Conservation (phyloP, 768 basidiomycete genomes). For the Erythrobasidium yunnanense region DNA sequence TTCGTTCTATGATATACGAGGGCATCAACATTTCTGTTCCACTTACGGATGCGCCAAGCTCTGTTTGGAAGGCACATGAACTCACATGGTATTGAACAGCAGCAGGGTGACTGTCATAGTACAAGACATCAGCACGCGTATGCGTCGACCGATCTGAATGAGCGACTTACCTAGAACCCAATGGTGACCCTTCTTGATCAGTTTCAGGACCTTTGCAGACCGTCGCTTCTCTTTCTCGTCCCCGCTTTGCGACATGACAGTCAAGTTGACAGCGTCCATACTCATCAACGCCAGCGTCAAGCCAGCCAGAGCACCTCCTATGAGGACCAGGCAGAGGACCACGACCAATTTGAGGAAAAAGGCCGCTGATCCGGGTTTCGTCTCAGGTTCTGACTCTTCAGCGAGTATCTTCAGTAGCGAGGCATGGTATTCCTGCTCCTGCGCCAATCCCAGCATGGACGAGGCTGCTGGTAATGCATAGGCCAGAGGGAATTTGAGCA, state of each 20-base stretch:
- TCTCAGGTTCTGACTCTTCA: constrained; percentile 5
- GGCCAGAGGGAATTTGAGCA: not conserved
- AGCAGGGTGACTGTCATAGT: constrained; percentile 11
- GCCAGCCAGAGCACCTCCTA: constrained; percentile 27
- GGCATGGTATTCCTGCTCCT: not conserved
- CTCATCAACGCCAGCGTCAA: constrained; percentile 26
- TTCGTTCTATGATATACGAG: constrained; percentile 40
- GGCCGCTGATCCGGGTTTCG: constrained; percentile 19
- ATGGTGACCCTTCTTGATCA: constrained; percentile 60
- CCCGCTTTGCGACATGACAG: constrained; percentile 33
- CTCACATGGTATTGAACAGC: constrained; percentile 8
- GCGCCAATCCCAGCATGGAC: too few species aligned
- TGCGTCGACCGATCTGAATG: constrained; percentile 46
- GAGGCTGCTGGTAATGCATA: not conserved
- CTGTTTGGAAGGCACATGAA: not conserved
- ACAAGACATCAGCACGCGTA: constrained; percentile 1
- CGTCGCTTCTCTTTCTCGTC: constrained; percentile 36
- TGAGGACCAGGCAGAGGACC: constrained; percentile 20
- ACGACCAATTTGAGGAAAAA: constrained; percentile 11
- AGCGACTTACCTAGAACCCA: constrained; percentile 91
- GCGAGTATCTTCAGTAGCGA: not conserved
- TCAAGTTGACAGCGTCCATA: constrained; percentile 12
- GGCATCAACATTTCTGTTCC: not conserved
- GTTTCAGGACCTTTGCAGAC: constrained; percentile 46
- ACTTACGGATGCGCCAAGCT: not conserved